These are phyloP conservation scores for Lentinula aciculospora DNA, from an alignment of 768 basidiomycete species.

Conservation along the genomic window DNA sequence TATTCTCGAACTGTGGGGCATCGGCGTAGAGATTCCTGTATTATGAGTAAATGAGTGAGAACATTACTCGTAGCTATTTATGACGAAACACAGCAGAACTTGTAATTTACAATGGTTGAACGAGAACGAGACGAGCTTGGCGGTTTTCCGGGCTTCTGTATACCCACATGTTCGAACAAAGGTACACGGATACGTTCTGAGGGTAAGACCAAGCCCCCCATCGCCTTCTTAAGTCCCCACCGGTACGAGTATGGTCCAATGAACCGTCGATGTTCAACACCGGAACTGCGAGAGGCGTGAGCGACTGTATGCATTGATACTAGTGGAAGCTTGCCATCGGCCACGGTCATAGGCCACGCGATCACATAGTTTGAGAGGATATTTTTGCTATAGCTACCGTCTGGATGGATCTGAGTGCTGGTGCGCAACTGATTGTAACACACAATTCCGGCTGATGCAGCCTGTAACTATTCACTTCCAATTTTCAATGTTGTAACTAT, in stretches of 20 bases:
- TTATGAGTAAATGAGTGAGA: background rate
- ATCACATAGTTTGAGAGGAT: background rate
- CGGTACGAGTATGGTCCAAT: background rate
- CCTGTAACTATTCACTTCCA: no score
- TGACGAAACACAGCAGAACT: background rate
- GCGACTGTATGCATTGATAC: background rate
- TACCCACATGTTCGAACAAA: background rate
- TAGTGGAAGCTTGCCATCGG: background rate
- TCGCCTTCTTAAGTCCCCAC: background rate
- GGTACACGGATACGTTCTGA: background rate
- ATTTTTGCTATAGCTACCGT: no score
- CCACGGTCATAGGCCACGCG: background rate
- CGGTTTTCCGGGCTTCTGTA: background rate
- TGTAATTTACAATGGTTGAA: background rate
- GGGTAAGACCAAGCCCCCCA: background rate
- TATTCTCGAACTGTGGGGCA: background rate
- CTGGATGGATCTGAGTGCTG: no score
- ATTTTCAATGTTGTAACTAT: no score
- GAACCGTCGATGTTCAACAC: background rate
- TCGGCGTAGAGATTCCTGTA: background rate
- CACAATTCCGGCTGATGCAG: no score
- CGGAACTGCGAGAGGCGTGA: background rate
- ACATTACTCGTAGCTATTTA: background rate
- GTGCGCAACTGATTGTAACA: no score
- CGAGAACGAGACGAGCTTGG: background rate